Evolutionary conservation across 768 basidiomycete species (phyloP).

Genomic region (Suillus subluteus): DNA sequence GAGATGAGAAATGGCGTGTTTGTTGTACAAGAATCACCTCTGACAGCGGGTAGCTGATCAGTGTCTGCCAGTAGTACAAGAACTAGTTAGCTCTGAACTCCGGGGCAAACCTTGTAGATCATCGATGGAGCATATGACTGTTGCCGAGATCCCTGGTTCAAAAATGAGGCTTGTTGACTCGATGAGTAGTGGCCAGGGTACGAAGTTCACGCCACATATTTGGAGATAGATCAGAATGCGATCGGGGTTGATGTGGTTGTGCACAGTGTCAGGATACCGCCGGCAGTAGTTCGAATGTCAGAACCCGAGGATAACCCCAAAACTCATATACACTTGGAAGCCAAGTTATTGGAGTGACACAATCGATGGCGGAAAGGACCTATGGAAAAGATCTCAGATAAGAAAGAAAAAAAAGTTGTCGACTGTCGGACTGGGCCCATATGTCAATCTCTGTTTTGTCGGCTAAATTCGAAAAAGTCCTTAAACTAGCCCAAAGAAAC

Average conservation of each 20-base stretch:
- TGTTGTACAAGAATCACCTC: neutral
- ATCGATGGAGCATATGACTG: neutral
- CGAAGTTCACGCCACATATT: neutral
- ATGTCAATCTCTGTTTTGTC: constrained; percentile 4
- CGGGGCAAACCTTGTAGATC: neutral
- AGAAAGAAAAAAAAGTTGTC: constrained; percentile 6
- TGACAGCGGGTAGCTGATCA: neutral
- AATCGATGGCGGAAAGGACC: neutral
- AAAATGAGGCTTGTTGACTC: neutral
- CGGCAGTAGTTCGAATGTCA: neutral
- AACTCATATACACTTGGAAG: neutral
- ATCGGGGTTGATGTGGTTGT: neutral
- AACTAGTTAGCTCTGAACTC: neutral
- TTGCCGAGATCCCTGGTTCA: neutral
- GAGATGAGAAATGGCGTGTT: neutral
- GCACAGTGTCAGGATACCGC: neutral
- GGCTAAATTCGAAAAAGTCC: constrained; percentile 8
- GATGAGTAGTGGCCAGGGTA: neutral
- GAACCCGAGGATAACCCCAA: neutral
- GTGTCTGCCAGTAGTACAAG: neutral
- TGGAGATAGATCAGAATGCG: constrained; percentile 3
- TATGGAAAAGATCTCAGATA: constrained; percentile 10
- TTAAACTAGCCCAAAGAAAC: constrained; percentile 7
- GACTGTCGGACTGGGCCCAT: neutral
- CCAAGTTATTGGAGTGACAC: neutral